These are phyloP conservation scores for Tieghemostelium lacteum DNA, from an alignment of 78 protist genomes.

Conservation along the genomic window DNA sequence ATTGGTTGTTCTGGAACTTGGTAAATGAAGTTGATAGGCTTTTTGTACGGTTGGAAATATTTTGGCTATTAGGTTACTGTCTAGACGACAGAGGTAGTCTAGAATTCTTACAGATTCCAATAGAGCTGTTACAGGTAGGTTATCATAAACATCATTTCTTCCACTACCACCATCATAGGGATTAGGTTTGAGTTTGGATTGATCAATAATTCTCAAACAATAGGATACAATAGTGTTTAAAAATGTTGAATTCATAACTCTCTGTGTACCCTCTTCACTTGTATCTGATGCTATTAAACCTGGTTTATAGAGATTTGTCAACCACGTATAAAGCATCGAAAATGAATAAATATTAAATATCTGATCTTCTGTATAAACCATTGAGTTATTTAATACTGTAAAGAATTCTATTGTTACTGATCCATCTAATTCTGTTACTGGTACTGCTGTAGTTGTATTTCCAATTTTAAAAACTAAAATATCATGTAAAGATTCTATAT, in stretches of 20 bases:
- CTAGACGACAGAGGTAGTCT: constrained; percentile 59
- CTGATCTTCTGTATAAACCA: constrained; percentile 62
- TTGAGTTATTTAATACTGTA: constrained; percentile 68
- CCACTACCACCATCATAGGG: background rate
- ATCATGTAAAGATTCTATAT: no score
- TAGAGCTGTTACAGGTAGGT: constrained; percentile 56
- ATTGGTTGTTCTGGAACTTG: constrained; percentile 45
- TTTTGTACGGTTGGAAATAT: constrained; percentile 74
- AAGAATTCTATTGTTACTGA: constrained; percentile 68
- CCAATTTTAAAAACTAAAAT: constrained; percentile 23
- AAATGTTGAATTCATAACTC: constrained; percentile 34
- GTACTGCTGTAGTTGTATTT: constrained; percentile 14
- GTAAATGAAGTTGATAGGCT: constrained; percentile 76
- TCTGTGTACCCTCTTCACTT: background rate
- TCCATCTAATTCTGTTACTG: constrained; percentile 77
- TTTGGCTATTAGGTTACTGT: constrained; percentile 48
- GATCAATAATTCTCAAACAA: constrained; percentile 75
- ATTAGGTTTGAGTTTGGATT: constrained; percentile 45
- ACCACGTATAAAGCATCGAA: constrained; percentile 57
- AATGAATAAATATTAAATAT: constrained; percentile 75
- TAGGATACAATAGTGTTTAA: constrained; percentile 48
- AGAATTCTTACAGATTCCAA: constrained; percentile 47
- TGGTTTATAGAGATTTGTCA: constrained; percentile 33
- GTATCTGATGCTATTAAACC: background rate
- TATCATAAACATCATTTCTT: constrained; percentile 3